Conservation (phyloP, 345 rosid genomes). For the Melaleuca quinquenervia region DNA sequence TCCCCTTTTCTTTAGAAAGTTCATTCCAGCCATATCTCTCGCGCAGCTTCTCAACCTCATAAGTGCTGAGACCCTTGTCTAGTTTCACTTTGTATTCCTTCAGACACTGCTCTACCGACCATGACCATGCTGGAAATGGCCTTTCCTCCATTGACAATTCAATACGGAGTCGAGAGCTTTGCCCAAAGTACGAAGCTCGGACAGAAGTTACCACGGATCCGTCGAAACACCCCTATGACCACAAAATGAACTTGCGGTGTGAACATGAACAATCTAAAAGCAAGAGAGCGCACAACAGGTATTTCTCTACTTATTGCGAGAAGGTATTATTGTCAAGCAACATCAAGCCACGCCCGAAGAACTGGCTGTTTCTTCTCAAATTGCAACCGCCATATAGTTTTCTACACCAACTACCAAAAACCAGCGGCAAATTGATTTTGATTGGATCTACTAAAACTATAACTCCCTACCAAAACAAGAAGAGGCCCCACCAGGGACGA, state of each 20-base stretch:
- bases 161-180: background rate
- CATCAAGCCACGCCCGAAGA: background rate
- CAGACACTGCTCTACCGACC: slow-evolving; percentile 70
- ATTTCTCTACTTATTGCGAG: background rate
- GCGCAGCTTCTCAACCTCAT: slow-evolving; percentile 59
- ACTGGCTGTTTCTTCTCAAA: background rate
- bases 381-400: background rate
- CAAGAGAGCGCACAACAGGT: background rate
- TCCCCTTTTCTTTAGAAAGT: slow-evolving; percentile 78
- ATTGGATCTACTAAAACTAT: background rate
- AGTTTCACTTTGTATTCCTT: slow-evolving; percentile 53
- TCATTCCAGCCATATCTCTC: slow-evolving; percentile 73
- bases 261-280: background rate
- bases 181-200: background rate
- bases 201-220: background rate
- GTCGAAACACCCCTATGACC: background rate
- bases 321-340: background rate
- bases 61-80: slow-evolving; percentile 51
- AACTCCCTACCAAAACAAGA: background rate
- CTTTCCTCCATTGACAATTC: slow-evolving; percentile 41
- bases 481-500: background rate
- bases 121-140: slow-evolving; percentile 68
- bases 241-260: background rate
- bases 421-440: background rate
- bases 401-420: background rate